Conservation (phyloP, 257 asterid species). For the Fraxinus excelsior region DNA sequence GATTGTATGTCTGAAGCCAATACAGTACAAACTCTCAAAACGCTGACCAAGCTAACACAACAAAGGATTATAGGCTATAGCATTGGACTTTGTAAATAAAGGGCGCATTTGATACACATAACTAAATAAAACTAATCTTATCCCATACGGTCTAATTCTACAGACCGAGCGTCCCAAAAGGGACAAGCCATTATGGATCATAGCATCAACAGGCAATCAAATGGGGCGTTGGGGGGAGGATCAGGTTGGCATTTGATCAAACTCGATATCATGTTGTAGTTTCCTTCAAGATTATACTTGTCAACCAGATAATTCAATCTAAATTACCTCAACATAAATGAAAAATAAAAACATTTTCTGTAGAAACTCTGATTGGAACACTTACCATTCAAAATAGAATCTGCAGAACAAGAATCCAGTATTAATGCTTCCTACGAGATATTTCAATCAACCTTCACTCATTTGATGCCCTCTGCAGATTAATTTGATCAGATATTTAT, state of each 20-base stretch:
- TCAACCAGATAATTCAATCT: not conserved
- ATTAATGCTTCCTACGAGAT: conserved; percentile 13
- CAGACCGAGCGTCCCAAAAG: too few relatives aligned
- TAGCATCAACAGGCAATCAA: conserved; percentile 7
- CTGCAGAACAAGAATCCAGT: conserved; percentile 3
- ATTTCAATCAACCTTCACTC: conserved; percentile 15
- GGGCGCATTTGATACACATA: too few relatives aligned
- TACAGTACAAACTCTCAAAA: too few relatives aligned
- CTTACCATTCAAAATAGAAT: conserved; percentile 8
- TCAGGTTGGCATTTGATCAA: not conserved
- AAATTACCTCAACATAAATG: conserved; percentile 25
- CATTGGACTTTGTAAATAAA: too few relatives aligned
- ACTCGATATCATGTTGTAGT: not conserved
- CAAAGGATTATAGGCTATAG: too few relatives aligned
- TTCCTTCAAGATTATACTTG: conserved; percentile 2
- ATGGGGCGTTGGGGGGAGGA: not conserved
- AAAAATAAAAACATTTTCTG: conserved; percentile 16
- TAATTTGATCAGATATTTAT: conserved; percentile 9
- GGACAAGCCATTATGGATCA: too few relatives aligned
- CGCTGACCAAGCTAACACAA: too few relatives aligned
- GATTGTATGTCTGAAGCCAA: too few relatives aligned
- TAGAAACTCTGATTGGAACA: conserved; percentile 22
- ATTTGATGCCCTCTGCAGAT: not conserved
- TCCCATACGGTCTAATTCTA: too few relatives aligned
- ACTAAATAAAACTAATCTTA: too few relatives aligned